Base-by-base conservation (phyloP, 2,329 filamentous ascomycete genomes). In the Aspergillus tamarii region DNA sequence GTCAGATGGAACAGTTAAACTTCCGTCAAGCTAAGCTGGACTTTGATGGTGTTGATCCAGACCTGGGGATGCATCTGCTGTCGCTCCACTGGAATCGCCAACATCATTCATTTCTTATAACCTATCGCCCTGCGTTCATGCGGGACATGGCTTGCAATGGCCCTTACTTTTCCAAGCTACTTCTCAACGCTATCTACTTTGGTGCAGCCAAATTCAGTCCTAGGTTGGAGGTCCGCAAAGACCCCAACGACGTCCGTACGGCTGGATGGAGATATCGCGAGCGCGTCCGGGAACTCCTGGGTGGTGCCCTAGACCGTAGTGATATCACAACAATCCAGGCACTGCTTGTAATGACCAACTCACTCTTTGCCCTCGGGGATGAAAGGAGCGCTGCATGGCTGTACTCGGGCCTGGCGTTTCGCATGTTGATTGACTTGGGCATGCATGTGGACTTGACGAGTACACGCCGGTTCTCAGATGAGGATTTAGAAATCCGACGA, bases 251-350 rank as follows among this genome's bases (percentile, higher is more conserved):
- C 67, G 80, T 76, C 0, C 75, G 80, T 1, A 85, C 82, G 1
- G 81, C 83, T 2, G 84, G 84, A 3, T 83, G 81, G 81, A 73
- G 69, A 8, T 86, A 83, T 64, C 78, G 81, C 4, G 70, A 81
- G 66, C 76, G 84, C 23, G 79, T 84, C 0, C 74, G 77, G 9
- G 80, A 83, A 46, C 69, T 87, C 0, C 77, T 87, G 0, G 80
- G 81, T 5, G 73, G 75, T 21, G 79, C 78, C 2, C 69, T 85
- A 1, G 83, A 85, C 48, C 76, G 76, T 10, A 85, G 83, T 60
- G 79, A 82, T 3, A 82, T 87, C 11, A 85, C 84, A 0, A 87
- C 85, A 0, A 84, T 86, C 1, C 83, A 85, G 65, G 85, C 83
- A 0, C 67, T 87, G 32, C 73, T 87, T 0, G 75, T 85, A 0